Conservation (phyloP, 2,329 filamentous ascomycete species). For the Allantophomopsis cytisporea region DNA sequence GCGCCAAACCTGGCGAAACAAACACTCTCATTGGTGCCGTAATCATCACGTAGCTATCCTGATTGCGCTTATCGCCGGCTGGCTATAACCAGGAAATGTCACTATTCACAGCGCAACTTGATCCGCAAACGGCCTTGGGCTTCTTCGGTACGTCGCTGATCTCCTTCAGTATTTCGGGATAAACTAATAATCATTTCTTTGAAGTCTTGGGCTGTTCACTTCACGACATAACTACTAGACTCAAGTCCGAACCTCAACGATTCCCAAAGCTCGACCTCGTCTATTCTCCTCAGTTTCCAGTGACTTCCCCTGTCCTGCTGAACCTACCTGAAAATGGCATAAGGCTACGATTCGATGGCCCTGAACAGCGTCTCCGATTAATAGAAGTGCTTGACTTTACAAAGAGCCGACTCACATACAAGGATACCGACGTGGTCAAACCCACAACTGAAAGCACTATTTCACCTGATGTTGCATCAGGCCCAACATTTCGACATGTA, state of each 20-base stretch:
- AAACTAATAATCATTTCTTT: not conserved
- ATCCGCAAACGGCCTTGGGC: constrained; percentile 47
- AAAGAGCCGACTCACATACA: constrained; percentile 73
- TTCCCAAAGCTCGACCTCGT: constrained; percentile 76
- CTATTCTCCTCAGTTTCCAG: constrained; percentile 63
- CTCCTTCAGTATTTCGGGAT: constrained; percentile 15
- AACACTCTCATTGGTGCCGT: too few relatives aligned
- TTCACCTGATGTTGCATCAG: constrained; percentile 25
- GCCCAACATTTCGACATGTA: constrained; percentile 75
- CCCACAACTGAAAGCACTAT: constrained; percentile 11
- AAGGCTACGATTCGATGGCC: constrained; percentile 82
- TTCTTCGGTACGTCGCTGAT: constrained; percentile 26
- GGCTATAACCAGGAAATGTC: constrained; percentile 17
- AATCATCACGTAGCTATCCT: too few relatives aligned
- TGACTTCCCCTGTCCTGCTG: constrained; percentile 62
- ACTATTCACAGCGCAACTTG: constrained; percentile 45
- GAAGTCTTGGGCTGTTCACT: constrained; percentile 80
- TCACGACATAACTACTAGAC: constrained; percentile 73
- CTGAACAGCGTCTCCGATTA: constrained; percentile 79
- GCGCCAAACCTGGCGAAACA: too few relatives aligned
- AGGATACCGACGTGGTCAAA: constrained; percentile 52
- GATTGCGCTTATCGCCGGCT: too few relatives aligned
- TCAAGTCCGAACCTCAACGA: constrained; percentile 74
- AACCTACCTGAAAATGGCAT: constrained; percentile 75
- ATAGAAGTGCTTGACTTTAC: constrained; percentile 88